These are phyloP conservation scores for Ceratocystis eucalypticola DNA, from an alignment of 2,329 filamentous ascomycete genomes.

Conservation along the genomic window DNA sequence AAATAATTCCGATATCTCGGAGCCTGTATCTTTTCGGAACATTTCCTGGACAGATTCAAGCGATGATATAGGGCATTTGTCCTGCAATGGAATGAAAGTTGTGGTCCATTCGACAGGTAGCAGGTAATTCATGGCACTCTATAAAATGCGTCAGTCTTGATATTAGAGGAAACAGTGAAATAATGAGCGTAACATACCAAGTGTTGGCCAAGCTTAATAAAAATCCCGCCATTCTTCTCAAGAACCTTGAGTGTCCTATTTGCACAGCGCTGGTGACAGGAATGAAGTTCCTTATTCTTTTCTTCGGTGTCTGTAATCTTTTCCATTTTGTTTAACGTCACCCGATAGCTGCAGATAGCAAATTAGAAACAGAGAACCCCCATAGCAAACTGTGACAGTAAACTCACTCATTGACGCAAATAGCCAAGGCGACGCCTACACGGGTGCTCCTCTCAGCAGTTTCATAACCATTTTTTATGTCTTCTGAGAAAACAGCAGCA, in stretches of 20 bases:
- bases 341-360: constrained; percentile 57
- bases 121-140: constrained; percentile 91
- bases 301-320: constrained; percentile 48
- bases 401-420: constrained; percentile 77
- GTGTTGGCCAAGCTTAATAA: constrained; percentile 95
- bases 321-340: constrained; percentile 60
- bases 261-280: constrained; percentile 87
- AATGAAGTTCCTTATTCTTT: constrained; percentile 54
- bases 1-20: constrained; percentile 68
- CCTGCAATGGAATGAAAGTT: constrained; percentile 91
- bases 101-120: constrained; percentile 84
- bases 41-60: constrained; percentile 75
- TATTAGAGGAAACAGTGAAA: neutral
- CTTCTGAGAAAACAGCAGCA: constrained; percentile 44
- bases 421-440: constrained; percentile 57
- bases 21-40: constrained; percentile 72
- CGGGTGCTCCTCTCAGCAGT: constrained; percentile 65
- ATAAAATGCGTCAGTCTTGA: neutral
- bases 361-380: constrained; percentile 5
- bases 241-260: constrained; percentile 72
- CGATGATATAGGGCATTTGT: constrained; percentile 86
- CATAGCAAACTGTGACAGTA: neutral
- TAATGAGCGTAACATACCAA: constrained; percentile 37
- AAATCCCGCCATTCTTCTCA: constrained; percentile 95
- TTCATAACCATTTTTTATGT: constrained; percentile 63